Conservation (phyloP, 2,329 filamentous ascomycete genomes). For the Rugonectria rugulosa region DNA sequence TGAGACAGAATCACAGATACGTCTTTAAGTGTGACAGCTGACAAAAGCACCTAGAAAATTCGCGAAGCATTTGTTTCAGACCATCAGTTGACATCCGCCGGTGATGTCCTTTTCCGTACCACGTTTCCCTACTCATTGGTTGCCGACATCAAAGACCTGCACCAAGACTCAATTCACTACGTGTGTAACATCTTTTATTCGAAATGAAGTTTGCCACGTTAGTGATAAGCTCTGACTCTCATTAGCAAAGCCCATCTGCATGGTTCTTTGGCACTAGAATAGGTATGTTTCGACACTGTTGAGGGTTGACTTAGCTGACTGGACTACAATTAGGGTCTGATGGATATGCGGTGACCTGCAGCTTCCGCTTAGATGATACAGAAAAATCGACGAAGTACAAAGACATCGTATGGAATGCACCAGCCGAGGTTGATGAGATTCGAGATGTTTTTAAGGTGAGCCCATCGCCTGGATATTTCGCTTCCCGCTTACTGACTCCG, state of each 20-base stretch:
- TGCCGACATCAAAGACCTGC: background rate
- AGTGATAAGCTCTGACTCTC: too few species aligned
- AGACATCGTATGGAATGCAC: background rate
- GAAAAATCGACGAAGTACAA: too few species aligned
- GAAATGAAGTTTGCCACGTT: too few species aligned
- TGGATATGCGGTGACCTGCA: constrained; percentile 2
- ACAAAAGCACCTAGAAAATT: too few species aligned
- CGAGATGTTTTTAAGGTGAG: background rate
- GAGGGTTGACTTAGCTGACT: too few species aligned
- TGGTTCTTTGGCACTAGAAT: constrained; percentile 5
- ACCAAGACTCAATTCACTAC: background rate
- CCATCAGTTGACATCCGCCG: background rate
- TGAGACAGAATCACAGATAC: too few species aligned
- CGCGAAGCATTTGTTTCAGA: background rate
- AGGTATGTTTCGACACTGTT: background rate
- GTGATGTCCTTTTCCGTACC: background rate
- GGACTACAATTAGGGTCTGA: too few species aligned
- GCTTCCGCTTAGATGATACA: too few species aligned
- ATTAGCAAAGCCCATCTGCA: constrained; percentile 2
- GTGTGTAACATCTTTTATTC: background rate
- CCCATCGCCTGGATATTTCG: background rate
- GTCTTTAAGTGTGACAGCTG: background rate
- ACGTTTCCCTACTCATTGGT: constrained; percentile 1
- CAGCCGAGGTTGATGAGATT: background rate
- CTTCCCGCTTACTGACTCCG: too few species aligned